Evolutionary conservation across 2,329 filamentous ascomycete genomes (phyloP), one percentile per base, ranked within the genome.

Genomic region (Ciborinia camelliae): DNA sequence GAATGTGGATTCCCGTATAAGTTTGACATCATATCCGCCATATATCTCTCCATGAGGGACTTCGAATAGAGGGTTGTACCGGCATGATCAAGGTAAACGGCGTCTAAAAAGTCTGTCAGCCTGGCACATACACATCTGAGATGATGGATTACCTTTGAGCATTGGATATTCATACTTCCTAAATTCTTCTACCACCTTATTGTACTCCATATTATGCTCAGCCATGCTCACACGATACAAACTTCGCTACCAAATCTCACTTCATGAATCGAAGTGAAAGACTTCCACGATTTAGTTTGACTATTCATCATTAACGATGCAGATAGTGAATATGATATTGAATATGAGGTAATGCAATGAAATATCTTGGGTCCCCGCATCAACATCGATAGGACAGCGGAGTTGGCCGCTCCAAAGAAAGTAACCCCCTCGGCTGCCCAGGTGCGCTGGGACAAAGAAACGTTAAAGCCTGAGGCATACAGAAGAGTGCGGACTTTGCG

Each of bases 1-100:
- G 94, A 97, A 77, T 98, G 94, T 0, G 94, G 94, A 68, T 98
- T 98, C 45, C 93, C 94, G 70, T 93, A 92, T 0, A 98, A 80
- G 71, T 87, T 90, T 4, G 84, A 81, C 32, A 88, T 88, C 83
- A 97, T 89, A 66, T 95, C 90, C 30, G 59, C 50, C 59, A 63
- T 86, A 77, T 96, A 97, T 30, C 79, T 81, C 69, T 94, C 89
- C 76, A 98, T 87, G 30, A 95, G 78, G 37, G 90, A 92, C 75
- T 90, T 94, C 50, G 92, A 81, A 74, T 90, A 91, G 0, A 90
- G 81, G 0, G 93, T 94, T n/a, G 91, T 91, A n/a, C 92, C 94
- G 0, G 92, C 92, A 88, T 98, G 93, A 72, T 98, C 94, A 64
- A 98, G 87, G 76, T 97, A 98, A 20, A 72, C 66, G 10, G 68